Evolutionary conservation across 2,329 filamentous ascomycete species (phyloP).

Genomic region (Trichoderma atrobrunneum): DNA sequence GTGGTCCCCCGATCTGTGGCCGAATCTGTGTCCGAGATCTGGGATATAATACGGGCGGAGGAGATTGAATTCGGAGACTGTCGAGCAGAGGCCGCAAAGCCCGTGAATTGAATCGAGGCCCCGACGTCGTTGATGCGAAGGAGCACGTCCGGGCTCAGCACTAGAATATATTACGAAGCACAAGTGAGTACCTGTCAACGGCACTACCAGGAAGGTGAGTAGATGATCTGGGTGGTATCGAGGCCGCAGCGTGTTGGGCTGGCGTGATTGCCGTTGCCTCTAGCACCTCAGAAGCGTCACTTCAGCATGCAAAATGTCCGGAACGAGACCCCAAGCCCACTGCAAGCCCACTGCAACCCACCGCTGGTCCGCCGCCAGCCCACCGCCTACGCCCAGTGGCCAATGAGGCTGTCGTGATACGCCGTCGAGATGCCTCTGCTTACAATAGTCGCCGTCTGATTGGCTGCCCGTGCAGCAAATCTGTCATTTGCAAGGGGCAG

Average conservation of each 20-base stretch:
- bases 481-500: constrained; percentile 19
- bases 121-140: background rate
- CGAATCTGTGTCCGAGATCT: background rate
- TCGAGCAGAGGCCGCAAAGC: background rate
- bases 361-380: background rate
- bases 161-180: background rate
- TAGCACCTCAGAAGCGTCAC: constrained; percentile 5
- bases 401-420: constrained; percentile 11
- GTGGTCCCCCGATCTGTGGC: background rate
- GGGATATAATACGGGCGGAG: background rate
- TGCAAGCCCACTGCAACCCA: constrained; percentile 12
- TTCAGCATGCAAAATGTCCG: constrained; percentile 16
- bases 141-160: background rate
- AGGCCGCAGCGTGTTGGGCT: constrained; percentile 1
- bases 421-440: background rate
- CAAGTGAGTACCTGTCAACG: background rate
- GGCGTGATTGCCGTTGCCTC: background rate
- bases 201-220: background rate
- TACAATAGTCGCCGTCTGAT: constrained; percentile 19
- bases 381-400: background rate
- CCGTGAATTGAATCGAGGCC: background rate
- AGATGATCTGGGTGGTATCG: constrained; percentile 1
- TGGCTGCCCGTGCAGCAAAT: background rate
- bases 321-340: background rate
- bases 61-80: background rate